Evolutionary conservation across 306 rosid species (phyloP), one percentile per base, ranked within the genome.

Genomic region (Vigna mungo): DNA sequence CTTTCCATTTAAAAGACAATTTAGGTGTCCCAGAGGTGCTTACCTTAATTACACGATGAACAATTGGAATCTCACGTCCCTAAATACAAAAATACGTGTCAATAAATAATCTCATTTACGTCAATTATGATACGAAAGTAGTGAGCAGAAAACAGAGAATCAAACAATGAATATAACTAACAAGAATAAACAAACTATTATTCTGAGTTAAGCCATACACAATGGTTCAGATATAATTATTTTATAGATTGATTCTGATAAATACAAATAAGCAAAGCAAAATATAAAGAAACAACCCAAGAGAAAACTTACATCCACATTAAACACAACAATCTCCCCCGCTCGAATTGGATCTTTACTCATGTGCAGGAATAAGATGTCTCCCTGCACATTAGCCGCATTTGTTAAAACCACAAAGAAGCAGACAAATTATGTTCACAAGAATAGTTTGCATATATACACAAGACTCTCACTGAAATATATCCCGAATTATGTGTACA

Each of bases 31-130:
- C 32, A 37, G 51, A 65, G 52, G 14, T 34, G 64, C 65, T 84
- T 85, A 92, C 98, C 98, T 87, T 91, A 27, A 94, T 91, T 63
- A 94, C 96, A 47, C 96, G 98, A 83, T 94, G 98, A 53, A 94
- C 98, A 58, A 94, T 94, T 34, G 98, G 98, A 86, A 94, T 94
- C 85, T 94, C 98, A 25, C 97, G 98, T 32, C 98, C 98, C 97
- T 94, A 75, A 20, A 79, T 25, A 43, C 15, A 51, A 39, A 17
- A 52, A 56, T 15, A 49, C 64, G 55, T 8, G 41, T 52, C 46
- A 61, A 76, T 54, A 4, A 61, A 80, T 36, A 20, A 52, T 27
- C 76, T 34, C 25, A 34, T 62, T 16, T 12, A 32, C 1, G 17
- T 81, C 55, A 70, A 59, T 21, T 67, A 25, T 34, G 39, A 37